Evolutionary conservation across 1,284 basidiomycete genomes (phyloP).

Genomic region (Cryptococcus maquisensis): DNA sequence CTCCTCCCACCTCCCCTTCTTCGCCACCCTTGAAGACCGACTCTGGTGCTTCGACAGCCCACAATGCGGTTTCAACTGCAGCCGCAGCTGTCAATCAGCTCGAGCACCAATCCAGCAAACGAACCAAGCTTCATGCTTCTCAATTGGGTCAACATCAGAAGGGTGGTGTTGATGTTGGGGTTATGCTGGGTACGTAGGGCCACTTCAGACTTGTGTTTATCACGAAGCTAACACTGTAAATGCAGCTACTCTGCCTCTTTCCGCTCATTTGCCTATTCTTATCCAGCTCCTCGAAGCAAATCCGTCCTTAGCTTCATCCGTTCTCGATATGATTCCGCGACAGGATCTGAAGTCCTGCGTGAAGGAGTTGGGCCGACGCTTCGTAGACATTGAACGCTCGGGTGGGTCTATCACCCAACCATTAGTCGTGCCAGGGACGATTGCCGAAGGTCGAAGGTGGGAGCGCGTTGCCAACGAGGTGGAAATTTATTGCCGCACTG

Average conservation of each 20-base stretch:
- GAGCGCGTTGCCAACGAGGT: slow-evolving; percentile 28
- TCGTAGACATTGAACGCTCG: slow-evolving; percentile 17
- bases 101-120: slow-evolving; percentile 17
- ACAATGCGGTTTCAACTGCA: too few relatives aligned
- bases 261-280: slow-evolving; percentile 40
- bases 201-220: background rate
- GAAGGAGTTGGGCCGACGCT: slow-evolving; percentile 26
- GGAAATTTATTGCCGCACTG: slow-evolving; percentile 26
- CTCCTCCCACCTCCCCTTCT: slow-evolving; percentile 19
- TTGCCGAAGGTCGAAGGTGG: slow-evolving; percentile 23
- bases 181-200: slow-evolving; percentile 38
- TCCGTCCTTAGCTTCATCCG: slow-evolving; percentile 24
- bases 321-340: slow-evolving; percentile 35
- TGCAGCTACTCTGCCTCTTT: slow-evolving; percentile 36
- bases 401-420: background rate
- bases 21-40: background rate
- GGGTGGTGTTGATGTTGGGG: slow-evolving; percentile 35
- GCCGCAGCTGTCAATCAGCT: background rate
- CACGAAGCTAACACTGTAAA: background rate
- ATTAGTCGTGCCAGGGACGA: background rate
- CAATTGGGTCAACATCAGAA: background rate
- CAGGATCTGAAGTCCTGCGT: slow-evolving; percentile 36
- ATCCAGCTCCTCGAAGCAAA: slow-evolving; percentile 33
- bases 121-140: slow-evolving; percentile 19
- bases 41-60: too few relatives aligned